Evolutionary conservation across 768 basidiomycete genomes (phyloP).

Genomic region (Hericium erinaceus): DNA sequence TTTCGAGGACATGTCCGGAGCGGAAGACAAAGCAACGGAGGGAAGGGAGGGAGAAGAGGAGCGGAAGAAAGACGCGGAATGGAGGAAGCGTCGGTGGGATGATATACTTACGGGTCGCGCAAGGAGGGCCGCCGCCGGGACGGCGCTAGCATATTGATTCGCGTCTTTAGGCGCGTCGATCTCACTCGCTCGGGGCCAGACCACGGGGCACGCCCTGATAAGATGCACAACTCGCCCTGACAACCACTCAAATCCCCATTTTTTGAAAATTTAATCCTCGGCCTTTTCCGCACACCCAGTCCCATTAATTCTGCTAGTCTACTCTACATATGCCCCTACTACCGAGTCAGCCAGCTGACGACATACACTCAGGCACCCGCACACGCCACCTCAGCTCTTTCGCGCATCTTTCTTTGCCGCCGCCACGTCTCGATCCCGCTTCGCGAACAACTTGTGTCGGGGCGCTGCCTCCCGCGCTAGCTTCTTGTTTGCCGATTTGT

Average conservation of each 20-base stretch:
- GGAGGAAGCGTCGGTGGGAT: slow-evolving; percentile 25
- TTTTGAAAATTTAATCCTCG: neutral
- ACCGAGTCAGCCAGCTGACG: slow-evolving; percentile 3
- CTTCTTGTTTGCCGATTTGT: slow-evolving; percentile 83
- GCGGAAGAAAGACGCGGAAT: slow-evolving; percentile 18
- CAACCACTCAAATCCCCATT: neutral
- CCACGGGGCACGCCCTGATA: neutral
- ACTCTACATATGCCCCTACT: slow-evolving; percentile 10
- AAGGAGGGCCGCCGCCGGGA: slow-evolving; percentile 16
- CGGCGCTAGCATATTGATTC: slow-evolving; percentile 8
- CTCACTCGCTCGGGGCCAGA: slow-evolving; percentile 5
- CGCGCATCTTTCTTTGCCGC: slow-evolving; percentile 34
- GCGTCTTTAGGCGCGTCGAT: slow-evolving; percentile 22
- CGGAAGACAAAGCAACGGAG: slow-evolving; percentile 17
- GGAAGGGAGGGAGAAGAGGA: slow-evolving; percentile 25
- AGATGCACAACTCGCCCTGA: neutral
- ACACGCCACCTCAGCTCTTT: neutral
- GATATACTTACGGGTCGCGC: slow-evolving; percentile 22
- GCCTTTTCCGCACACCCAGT: neutral
- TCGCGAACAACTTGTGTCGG: slow-evolving; percentile 72
- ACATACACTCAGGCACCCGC: neutral
- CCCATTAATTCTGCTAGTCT: neutral
- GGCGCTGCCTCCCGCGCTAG: slow-evolving; percentile 43
- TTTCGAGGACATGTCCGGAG: slow-evolving; percentile 63
- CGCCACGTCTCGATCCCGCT: slow-evolving; percentile 72